phyloP scores from a whole-genome alignment of 1,284 basidiomycete species.

The Cryptococcus sp. region DNA sequence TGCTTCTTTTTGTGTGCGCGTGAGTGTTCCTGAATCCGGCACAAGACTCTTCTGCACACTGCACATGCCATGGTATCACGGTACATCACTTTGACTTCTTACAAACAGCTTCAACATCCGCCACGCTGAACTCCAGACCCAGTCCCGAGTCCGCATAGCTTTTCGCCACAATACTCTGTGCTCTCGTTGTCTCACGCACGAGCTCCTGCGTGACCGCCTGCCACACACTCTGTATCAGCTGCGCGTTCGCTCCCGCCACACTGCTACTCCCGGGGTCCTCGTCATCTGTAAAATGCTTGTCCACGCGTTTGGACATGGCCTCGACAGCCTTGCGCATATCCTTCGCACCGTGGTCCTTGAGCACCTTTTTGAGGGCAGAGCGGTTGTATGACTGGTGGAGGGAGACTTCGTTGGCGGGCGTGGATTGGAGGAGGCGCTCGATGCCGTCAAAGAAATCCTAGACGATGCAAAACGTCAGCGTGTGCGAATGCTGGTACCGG shows the following conservation, averaged over 20 bases:
- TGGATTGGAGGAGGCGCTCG: conserved; percentile 77
- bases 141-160: conserved; percentile 72
- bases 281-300: conserved; percentile 75
- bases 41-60: neutral
- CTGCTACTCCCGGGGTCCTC: conserved; percentile 20
- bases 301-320: conserved; percentile 80
- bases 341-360: conserved; percentile 81
- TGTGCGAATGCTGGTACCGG: neutral
- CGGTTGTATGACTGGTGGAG: conserved; percentile 74
- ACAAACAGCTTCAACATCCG: conserved; percentile 74
- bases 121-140: conserved; percentile 67
- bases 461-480: conserved; percentile 10
- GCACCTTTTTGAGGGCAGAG: conserved; percentile 72
- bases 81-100: conserved; percentile 49
- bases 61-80: too few species aligned
- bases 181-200: conserved; percentile 65
- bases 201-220: conserved; percentile 80
- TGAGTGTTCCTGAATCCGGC: too few species aligned
- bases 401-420: conserved; percentile 73
- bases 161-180: conserved; percentile 64
- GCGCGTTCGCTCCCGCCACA: conserved; percentile 51
- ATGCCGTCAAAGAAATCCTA: conserved; percentile 96
- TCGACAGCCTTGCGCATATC: conserved; percentile 83
- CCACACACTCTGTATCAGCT: conserved; percentile 78
- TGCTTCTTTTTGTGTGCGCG: too few species aligned